These are phyloP conservation scores for Schrenkiella parvula DNA, from an alignment of 345 rosid species.

Conservation along the genomic window DNA sequence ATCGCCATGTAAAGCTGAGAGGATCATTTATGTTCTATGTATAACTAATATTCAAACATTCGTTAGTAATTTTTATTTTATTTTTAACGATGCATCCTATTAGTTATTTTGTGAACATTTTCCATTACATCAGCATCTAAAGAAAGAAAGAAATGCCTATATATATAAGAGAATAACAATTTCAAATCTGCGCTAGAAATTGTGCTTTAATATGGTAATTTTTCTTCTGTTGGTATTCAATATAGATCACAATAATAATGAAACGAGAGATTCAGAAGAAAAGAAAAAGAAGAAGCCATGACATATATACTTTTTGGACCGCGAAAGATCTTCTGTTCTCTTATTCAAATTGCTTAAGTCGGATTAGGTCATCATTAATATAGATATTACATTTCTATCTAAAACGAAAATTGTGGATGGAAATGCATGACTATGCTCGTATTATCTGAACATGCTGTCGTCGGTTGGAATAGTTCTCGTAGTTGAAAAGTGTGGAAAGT, in stretches of 20 bases:
- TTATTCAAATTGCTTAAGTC: too few relatives aligned
- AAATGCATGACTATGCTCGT: neutral
- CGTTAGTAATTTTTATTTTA: neutral
- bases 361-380: neutral
- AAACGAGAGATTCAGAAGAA: neutral
- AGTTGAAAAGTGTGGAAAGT: neutral
- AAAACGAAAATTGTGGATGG: neutral
- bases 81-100: neutral
- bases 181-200: too few relatives aligned
- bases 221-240: neutral
- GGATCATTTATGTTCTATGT: neutral
- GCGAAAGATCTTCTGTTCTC: slow-evolving; percentile 6
- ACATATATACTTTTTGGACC: slow-evolving; percentile 10
- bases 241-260: neutral
- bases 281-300: neutral
- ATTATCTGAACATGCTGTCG: neutral
- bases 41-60: neutral
- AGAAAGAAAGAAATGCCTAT: neutral
- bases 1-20: slow-evolving; percentile 11
- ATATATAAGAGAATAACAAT: too few relatives aligned
- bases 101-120: too few relatives aligned
- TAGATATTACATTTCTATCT: too few relatives aligned
- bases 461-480: neutral
- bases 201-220: too few relatives aligned
- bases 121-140: neutral